Evolutionary conservation across 163 green algal genomes (phyloP), one percentile per base, ranked within the genome.

Genomic region (Dunaliella salina): DNA sequence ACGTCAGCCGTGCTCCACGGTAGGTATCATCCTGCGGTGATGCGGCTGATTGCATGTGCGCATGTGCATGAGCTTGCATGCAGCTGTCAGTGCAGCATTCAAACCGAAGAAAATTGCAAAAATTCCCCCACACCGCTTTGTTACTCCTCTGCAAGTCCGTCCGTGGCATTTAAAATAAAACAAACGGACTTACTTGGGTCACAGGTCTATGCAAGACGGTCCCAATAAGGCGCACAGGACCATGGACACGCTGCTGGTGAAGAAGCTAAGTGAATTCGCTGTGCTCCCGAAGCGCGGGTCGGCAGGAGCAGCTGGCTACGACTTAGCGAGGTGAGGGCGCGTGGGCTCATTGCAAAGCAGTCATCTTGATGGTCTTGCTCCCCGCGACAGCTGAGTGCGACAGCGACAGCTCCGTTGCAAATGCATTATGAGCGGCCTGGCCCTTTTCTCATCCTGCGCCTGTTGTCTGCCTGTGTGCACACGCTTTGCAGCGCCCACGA

Each of bases 401-500:
- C 80, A 33, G 24, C 75, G 8, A 84, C 63, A 17, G 0, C 8
- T 33, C 33, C 72, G 11, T 72, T 30, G 30, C 78, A 34, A 33
- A 46, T 30, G 20, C 11, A 40, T 84, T 34, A 34, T 59, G 8
- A 3, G 40, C 40, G 40, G 8, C 40, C 40, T 50, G 40, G 40
- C 40, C 40, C 40, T 8, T n/a, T 50, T 8, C 40, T 15, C 40
- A 50, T 50, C 8, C 8, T 50, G 40, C 8, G 40, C 40, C 40
- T 50, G 40, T n/a, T n/a, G n/a, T n/a, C n/a, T n/a, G n/a, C n/a
- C n/a, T n/a, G n/a, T n/a, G n/a, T n/a, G n/a, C n/a, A n/a, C n/a
- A n/a, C n/a, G n/a, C n/a, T n/a, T n/a, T 18, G 89, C 92, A 99
- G 97, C 87, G 94, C 95, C 30, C 89, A 97, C 32, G 96, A 99